A percentile compares a stretch with the other conserved stretches of the same genome.
These are phyloP conservation scores for Ganoderma leucocontextum DNA, from an alignment of 1,284 basidiomycete genomes.

Conservation along the genomic window DNA sequence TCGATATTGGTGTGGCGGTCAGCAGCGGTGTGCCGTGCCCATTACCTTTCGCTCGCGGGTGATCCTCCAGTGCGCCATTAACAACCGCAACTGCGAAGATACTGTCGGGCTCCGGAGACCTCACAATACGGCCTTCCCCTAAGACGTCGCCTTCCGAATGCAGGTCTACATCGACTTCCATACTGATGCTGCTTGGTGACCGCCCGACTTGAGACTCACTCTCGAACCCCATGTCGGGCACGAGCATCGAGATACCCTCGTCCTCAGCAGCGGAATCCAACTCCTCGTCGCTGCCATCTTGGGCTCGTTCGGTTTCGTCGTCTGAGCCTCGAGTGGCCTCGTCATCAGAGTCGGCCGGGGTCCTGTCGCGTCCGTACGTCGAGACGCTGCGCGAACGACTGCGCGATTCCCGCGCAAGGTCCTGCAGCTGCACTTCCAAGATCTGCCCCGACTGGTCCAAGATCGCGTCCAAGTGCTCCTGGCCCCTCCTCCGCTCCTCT, in stretches of 20 bases:
- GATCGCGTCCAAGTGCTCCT: conserved; percentile 90
- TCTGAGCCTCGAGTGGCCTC: conserved; percentile 11
- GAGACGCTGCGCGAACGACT: conserved; percentile 67
- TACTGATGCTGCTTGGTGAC: conserved; percentile 19
- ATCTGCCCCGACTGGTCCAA: conserved; percentile 90
- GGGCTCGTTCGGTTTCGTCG: conserved; percentile 8
- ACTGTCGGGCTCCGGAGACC: background rate
- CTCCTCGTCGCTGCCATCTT: conserved; percentile 8
- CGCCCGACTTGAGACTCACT: conserved; percentile 6
- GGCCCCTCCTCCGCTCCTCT: conserved; percentile 75
- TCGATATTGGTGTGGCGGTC: background rate
- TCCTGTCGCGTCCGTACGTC: conserved; percentile 46
- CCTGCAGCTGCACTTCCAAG: conserved; percentile 83
- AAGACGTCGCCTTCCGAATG: conserved; percentile 3
- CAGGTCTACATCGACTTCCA: conserved; percentile 15
- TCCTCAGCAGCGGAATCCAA: conserved; percentile 21
- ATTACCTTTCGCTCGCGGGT: too few species aligned
- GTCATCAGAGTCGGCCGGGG: conserved; percentile 32
- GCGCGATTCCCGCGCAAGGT: conserved; percentile 60
- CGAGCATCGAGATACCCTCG: conserved; percentile 28
- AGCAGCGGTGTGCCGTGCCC: background rate
- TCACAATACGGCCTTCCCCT: background rate
- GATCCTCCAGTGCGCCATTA: background rate
- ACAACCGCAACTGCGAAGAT: background rate
- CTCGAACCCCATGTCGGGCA: conserved; percentile 21